Base-by-base conservation (phyloP, 805 yeast genomes). In the Kluyveromyces nonfermentans region DNA sequence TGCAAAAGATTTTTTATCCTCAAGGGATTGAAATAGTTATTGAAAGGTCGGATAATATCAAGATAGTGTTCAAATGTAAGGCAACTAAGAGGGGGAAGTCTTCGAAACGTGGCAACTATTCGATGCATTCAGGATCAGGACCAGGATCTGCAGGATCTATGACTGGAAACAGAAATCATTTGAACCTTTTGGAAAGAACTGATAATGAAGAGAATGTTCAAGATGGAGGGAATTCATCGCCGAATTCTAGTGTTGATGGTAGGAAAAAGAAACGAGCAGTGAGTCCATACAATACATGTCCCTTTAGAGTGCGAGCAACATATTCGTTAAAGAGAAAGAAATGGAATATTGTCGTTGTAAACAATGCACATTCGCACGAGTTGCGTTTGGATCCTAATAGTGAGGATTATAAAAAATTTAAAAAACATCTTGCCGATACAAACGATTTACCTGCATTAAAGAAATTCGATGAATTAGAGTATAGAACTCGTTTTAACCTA, bases 271-370 rank as follows among this genome's bases (percentile, higher is more conserved):
- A 59, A 43, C 50, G 67, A 37, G 46, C 56, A 2, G 64, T 60
- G 2, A 59, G 66, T 16, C 53, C 62, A 43, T 62, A 57, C 42
- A 64, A 64, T 12, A 67, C 69, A 18, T 80, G 86, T 54, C 85
- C 85, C 2, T 80, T 80, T 54, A 67, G 82, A 56, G 70, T 80
- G 35, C 60, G 87, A 43, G 85, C 85, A 2, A 78, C 80, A 50
- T 78, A 65, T 52, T 73, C 80, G 1, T 50, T 74, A 9, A 63
- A 78, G 47, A 67, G 73, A 31, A 64, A 69, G 46, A 62, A 65
- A 43, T 80, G 87, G 87, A 66, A 76, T 14, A 64, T 80, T 28
- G 82, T 76, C 17, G 75, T 80, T 15, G 71, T 80, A 32, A 75
- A 77, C 57, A 80, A 77, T 50, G 57, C 59, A 5, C 87, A 80